Evolutionary conservation across 352 stramenopile species (phyloP).

Genomic region (Phytophthora boehmeriae): DNA sequence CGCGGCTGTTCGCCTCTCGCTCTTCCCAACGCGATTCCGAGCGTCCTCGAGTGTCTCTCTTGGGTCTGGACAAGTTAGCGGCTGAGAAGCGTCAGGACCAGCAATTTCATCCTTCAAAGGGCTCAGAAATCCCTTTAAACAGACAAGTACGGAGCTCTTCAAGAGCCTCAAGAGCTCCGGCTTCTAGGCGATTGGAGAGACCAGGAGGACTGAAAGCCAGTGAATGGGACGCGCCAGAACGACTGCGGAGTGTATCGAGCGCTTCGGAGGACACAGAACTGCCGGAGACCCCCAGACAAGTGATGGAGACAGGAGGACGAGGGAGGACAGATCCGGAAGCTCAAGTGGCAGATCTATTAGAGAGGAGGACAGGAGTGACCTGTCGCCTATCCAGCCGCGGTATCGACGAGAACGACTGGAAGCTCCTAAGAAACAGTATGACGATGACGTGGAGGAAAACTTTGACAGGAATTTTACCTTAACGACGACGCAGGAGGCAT

Average conservation of each 20-base stretch:
- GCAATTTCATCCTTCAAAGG: slow-evolving; percentile 7
- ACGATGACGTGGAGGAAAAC: slow-evolving; percentile 86
- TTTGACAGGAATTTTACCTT: slow-evolving; percentile 98
- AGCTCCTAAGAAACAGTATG: slow-evolving; percentile 78
- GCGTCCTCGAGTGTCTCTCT: slow-evolving; percentile 36
- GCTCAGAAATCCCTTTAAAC: slow-evolving; percentile 1
- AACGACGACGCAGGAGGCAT: slow-evolving; percentile 84
- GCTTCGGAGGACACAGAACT: not conserved
- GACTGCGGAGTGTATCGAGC: slow-evolving; percentile 55
- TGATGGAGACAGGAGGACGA: slow-evolving; percentile 56
- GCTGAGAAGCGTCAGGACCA: slow-evolving; percentile 60
- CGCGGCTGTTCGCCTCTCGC: slow-evolving; percentile 2
- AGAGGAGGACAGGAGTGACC: slow-evolving; percentile 4
- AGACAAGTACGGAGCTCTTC: not conserved
- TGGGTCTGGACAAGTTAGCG: slow-evolving; percentile 71
- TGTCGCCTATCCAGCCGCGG: not conserved
- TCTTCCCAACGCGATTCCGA: slow-evolving; percentile 6
- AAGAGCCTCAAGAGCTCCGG: slow-evolving; percentile 13
- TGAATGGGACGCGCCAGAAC: slow-evolving; percentile 83
- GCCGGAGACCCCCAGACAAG: slow-evolving; percentile 40
- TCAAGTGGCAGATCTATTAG: slow-evolving; percentile 8
- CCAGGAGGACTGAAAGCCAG: slow-evolving; percentile 48
- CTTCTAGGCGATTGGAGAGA: slow-evolving; percentile 36
- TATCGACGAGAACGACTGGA: slow-evolving; percentile 23
- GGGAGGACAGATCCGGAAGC: not conserved